A percentile compares a stretch with the other conserved stretches of the same genome.
Conservation (phyloP, 192 early-diverging fungal species). For the Helicostylum pulchrum region DNA sequence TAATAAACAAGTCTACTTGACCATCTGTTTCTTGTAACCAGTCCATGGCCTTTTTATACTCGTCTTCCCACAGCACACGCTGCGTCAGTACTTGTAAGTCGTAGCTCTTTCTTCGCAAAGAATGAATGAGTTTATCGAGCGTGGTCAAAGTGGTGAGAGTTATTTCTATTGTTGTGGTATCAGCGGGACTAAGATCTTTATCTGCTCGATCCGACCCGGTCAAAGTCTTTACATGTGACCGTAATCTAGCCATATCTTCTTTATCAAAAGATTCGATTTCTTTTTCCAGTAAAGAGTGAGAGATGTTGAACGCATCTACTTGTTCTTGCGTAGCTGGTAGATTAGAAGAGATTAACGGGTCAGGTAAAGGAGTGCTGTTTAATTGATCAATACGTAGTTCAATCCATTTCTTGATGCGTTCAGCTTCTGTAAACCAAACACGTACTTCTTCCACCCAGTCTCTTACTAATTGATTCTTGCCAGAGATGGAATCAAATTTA, state of each 20-base stretch:
- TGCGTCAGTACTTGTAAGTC: constrained; percentile 31
- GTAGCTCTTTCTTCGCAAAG: constrained; percentile 26
- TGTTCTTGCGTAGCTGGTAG: constrained; percentile 23
- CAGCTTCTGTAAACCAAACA: constrained; percentile 40
- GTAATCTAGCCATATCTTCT: constrained; percentile 42
- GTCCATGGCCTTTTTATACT: constrained; percentile 26
- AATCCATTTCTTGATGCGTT: constrained; percentile 40
- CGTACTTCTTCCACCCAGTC: constrained; percentile 36
- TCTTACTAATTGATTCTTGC: constrained; percentile 27
- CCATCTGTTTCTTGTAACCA: constrained; percentile 21
- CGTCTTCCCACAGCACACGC: constrained; percentile 40
- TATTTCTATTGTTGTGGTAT: constrained; percentile 48
- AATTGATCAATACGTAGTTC: constrained; percentile 36
- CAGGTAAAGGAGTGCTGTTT: constrained; percentile 26
- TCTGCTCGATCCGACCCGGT: constrained; percentile 27
- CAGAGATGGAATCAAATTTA: constrained; percentile 19
- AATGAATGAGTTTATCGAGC: constrained; percentile 37
- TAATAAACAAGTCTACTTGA: constrained; percentile 28
- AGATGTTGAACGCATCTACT: constrained; percentile 31
- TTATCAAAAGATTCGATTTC: constrained; percentile 42
- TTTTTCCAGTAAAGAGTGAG: constrained; percentile 33
- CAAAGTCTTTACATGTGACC: constrained; percentile 42
- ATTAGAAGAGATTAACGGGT: constrained; percentile 18
- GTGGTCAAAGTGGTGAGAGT: constrained; percentile 39
- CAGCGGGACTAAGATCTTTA: constrained; percentile 42